phyloP scores from a whole-genome alignment of 768 basidiomycete species.

The Serendipita sp. region DNA sequence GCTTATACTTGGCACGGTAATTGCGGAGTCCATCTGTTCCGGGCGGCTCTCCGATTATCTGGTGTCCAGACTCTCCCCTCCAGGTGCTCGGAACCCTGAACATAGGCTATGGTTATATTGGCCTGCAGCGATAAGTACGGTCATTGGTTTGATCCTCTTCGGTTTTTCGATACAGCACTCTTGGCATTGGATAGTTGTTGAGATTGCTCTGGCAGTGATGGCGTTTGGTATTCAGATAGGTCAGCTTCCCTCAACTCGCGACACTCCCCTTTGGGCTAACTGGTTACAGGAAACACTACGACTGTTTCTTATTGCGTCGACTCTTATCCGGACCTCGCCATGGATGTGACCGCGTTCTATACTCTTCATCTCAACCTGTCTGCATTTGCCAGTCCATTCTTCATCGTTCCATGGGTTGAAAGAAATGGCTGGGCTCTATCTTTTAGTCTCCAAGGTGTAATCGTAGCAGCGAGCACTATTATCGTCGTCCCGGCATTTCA shows the following conservation, averaged over 20 bases:
- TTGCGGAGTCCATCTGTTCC: conserved; percentile 9
- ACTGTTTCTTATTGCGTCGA: conserved; percentile 9
- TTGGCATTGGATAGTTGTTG: conserved; percentile 9
- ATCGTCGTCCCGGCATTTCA: conserved; percentile 6
- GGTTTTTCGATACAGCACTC: conserved; percentile 4
- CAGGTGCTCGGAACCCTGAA: conserved; percentile 6
- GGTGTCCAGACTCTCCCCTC: conserved; percentile 5
- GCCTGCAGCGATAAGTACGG: conserved; percentile 8
- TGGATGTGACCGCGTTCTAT: conserved; percentile 11
- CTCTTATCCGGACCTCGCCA: conserved; percentile 11
- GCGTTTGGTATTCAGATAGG: conserved; percentile 11
- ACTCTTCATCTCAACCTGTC: conserved; percentile 10
- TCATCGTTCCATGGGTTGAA: conserved; percentile 10
- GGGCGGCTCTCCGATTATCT: conserved; percentile 10
- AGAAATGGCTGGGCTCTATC: conserved; percentile 10
- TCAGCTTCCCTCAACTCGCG: background rate
- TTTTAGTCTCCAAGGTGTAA: conserved; percentile 9
- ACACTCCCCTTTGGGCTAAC: background rate
- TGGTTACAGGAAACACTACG: conserved; percentile 8
- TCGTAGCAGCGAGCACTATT: conserved; percentile 6
- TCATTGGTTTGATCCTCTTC: conserved; percentile 8
- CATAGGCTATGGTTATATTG: conserved; percentile 10
- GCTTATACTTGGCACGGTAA: conserved; percentile 11
- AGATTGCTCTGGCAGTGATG: conserved; percentile 6
- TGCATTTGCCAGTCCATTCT: conserved; percentile 12